These are phyloP conservation scores for Pouteria campechiana DNA, from an alignment of 179 eudicot genomes.

Conservation along the genomic window DNA sequence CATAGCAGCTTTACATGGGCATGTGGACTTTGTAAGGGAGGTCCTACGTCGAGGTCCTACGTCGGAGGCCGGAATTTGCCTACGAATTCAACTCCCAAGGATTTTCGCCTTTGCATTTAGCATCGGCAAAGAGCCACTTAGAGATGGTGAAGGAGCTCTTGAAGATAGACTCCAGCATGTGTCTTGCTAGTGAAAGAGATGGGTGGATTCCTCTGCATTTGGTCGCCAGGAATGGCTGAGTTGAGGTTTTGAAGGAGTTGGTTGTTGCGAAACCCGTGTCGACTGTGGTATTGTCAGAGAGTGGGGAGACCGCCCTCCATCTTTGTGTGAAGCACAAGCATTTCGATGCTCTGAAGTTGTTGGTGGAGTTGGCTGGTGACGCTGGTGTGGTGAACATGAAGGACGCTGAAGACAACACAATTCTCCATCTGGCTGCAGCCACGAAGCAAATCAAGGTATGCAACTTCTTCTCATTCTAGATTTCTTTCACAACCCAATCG, in stretches of 20 bases:
- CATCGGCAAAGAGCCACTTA: slow-evolving; percentile 6
- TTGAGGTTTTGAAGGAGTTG: slow-evolving; percentile 7
- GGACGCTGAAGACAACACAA: slow-evolving; percentile 5
- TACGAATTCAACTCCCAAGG: slow-evolving; percentile 8
- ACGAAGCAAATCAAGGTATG: slow-evolving; percentile 8
- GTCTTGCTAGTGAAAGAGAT: neutral
- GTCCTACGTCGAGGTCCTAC: slow-evolving; percentile 5
- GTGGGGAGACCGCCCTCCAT: slow-evolving; percentile 8
- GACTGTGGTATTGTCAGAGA: slow-evolving; percentile 3
- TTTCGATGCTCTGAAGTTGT: slow-evolving; percentile 4
- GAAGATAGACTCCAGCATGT: neutral
- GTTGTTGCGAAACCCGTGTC: slow-evolving; percentile 2
- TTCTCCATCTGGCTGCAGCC: slow-evolving; percentile 10
- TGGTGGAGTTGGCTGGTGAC: slow-evolving; percentile 1
- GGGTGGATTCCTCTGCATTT: slow-evolving; percentile 5
- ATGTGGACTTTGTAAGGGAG: neutral
- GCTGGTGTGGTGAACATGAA: slow-evolving; percentile 1
- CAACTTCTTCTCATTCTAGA: neutral
- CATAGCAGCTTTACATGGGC: slow-evolving; percentile 6
- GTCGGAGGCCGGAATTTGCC: slow-evolving; percentile 7
- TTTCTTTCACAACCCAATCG: neutral
- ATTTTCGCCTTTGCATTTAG: slow-evolving; percentile 8
- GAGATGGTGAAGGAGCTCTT: neutral
- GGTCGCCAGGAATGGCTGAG: slow-evolving; percentile 6
- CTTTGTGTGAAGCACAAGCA: slow-evolving; percentile 6